Evolutionary conservation across 257 asterid species (phyloP).

Genomic region (Fraxinus pennsylvanica): DNA sequence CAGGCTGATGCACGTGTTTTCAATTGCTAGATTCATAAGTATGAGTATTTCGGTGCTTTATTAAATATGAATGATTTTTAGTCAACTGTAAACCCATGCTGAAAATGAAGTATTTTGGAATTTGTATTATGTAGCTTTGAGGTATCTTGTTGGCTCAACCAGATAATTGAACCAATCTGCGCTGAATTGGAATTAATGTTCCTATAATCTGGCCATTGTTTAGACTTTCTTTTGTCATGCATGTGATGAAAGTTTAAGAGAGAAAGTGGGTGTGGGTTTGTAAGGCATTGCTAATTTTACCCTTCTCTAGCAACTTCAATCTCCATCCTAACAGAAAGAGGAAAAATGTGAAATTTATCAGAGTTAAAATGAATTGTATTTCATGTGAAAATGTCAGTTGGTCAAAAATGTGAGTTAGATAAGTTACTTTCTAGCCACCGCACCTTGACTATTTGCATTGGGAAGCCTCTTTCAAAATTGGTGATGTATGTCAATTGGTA

Average conservation of each 20-base stretch:
- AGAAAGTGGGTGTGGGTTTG: neutral
- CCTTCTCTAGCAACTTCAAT: neutral
- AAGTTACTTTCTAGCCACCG: neutral
- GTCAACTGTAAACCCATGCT: neutral
- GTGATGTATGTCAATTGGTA: too few relatives aligned
- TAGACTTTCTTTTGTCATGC: neutral
- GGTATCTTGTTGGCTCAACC: neutral
- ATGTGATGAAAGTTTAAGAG: neutral
- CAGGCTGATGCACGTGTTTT: neutral
- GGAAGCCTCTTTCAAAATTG: neutral
- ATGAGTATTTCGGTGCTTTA: neutral
- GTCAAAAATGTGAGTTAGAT: neutral
- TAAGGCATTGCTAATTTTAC: neutral
- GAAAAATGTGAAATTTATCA: neutral
- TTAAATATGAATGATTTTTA: too few relatives aligned
- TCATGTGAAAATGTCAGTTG: neutral
- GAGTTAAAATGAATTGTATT: neutral
- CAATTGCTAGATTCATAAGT: neutral
- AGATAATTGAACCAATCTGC: neutral
- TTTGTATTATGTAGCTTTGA: neutral
- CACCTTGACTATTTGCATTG: neutral
- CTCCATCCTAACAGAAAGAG: slow-evolving; percentile 4
- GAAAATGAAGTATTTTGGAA: neutral
- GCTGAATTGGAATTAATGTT: neutral
- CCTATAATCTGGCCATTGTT: neutral